These are phyloP conservation scores for Torulaspora globosa DNA, from an alignment of 1,139 yeast genomes.

Conservation along the genomic window DNA sequence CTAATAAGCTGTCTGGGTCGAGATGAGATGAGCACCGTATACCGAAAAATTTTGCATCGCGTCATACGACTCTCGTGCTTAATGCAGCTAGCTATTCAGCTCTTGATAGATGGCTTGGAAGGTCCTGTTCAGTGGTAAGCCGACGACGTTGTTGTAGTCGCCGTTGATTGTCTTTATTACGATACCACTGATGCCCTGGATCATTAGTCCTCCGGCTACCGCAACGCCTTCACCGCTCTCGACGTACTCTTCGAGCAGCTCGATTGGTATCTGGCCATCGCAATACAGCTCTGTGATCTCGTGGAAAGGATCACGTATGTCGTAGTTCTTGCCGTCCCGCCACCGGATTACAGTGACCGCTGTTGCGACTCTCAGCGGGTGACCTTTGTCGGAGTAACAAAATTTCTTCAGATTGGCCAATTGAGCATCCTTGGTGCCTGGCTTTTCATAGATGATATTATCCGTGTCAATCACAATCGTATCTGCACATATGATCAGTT, in stretches of 20 bases:
- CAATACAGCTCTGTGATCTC: slow-evolving; percentile 50
- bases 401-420: slow-evolving; percentile 44
- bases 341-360: slow-evolving; percentile 48
- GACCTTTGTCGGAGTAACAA: slow-evolving; percentile 39
- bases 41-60: slow-evolving; percentile 14
- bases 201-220: slow-evolving; percentile 92
- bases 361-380: slow-evolving; percentile 57
- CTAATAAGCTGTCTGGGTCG: slow-evolving; percentile 1
- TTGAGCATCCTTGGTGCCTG: slow-evolving; percentile 52
- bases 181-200: slow-evolving; percentile 68
- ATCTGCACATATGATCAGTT: slow-evolving; percentile 57
- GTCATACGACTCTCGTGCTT: background rate
- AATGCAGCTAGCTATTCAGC: background rate
- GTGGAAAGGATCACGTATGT: slow-evolving; percentile 20
- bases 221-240: slow-evolving; percentile 66
- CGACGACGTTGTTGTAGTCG: slow-evolving; percentile 85
- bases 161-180: slow-evolving; percentile 64
- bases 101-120: slow-evolving; percentile 30
- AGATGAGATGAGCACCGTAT: slow-evolving; percentile 18
- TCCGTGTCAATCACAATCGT: slow-evolving; percentile 75
- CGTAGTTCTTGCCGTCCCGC: slow-evolving; percentile 23
- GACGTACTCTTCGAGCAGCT: slow-evolving; percentile 57
- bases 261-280: slow-evolving; percentile 48
- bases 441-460: slow-evolving; percentile 72
- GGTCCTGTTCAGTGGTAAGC: slow-evolving; percentile 68